A percentile compares a stretch with the other conserved stretches of the same genome.
These are phyloP conservation scores for Symbiodinium pilosum DNA, from an alignment of 73 alveolate species.

Conservation along the genomic window DNA sequence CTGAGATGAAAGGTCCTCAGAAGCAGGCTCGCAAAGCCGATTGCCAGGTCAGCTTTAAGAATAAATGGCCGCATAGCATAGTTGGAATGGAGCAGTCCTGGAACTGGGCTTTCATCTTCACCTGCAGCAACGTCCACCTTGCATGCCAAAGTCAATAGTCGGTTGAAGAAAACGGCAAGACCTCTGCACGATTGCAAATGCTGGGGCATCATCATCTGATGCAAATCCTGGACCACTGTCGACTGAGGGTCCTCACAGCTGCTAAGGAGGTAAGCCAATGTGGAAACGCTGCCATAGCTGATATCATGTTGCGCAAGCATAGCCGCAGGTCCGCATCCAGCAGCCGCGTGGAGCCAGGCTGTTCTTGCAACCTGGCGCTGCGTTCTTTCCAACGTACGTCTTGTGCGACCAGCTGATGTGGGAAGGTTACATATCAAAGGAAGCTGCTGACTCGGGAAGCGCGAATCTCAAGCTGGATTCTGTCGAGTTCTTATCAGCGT, in stretches of 20 bases:
- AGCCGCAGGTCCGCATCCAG: conserved; percentile 44
- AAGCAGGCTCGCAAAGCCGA: background rate
- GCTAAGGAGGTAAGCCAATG: background rate
- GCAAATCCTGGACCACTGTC: conserved; percentile 64
- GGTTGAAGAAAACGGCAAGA: background rate
- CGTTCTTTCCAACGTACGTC: too few species aligned
- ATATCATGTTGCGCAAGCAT: too few species aligned
- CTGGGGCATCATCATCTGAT: conserved; percentile 38
- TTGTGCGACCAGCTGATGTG: background rate
- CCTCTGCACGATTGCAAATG: too few species aligned
- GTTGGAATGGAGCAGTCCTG: background rate
- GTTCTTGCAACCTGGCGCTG: conserved; percentile 40
- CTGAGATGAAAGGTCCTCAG: conserved; percentile 9
- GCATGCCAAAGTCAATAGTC: background rate
- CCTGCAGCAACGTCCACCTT: conserved; percentile 89
- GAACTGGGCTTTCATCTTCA: conserved; percentile 71
- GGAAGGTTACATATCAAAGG: too few species aligned
- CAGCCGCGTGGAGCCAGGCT: conserved; percentile 27
- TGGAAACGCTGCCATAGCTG: background rate
- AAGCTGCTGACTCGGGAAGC: too few species aligned
- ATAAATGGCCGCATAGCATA: background rate
- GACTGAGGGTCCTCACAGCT: conserved; percentile 14
- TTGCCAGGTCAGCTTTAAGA: background rate
- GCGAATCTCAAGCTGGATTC: too few species aligned
- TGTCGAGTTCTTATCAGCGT: too few species aligned